phyloP scores from a whole-genome alignment of 495 filamentous ascomycete genomes.

The Penicillium lividum region DNA sequence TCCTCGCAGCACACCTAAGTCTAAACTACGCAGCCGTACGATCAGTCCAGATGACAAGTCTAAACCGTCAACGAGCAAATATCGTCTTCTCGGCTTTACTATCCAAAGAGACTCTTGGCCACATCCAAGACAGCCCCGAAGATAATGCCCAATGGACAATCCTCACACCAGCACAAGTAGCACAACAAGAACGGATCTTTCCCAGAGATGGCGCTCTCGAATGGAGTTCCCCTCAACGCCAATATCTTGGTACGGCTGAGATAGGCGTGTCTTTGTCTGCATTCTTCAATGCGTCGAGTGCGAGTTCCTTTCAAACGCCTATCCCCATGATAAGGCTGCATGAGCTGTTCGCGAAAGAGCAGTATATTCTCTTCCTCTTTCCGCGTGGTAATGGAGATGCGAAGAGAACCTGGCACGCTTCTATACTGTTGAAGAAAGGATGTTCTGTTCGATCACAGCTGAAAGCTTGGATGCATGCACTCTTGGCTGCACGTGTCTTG shows the following conservation, averaged over 20 bases:
- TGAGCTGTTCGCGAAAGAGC: constrained; percentile 31
- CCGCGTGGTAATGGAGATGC: background rate
- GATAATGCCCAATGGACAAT: constrained; percentile 21
- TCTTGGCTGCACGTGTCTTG: constrained; percentile 52
- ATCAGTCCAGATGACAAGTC: constrained; percentile 77
- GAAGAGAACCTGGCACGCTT: constrained; percentile 33
- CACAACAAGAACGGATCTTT: constrained; percentile 71
- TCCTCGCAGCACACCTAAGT: constrained; percentile 72
- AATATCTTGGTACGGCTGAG: constrained; percentile 15
- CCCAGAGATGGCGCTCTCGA: constrained; percentile 60
- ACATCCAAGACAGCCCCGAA: background rate
- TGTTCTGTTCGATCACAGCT: constrained; percentile 53
- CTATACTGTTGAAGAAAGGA: constrained; percentile 66
- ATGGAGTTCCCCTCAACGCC: constrained; percentile 35
- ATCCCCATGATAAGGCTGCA: constrained; percentile 23
- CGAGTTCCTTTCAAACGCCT: constrained; percentile 12
- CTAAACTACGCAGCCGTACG: constrained; percentile 86
- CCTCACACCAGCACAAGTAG: constrained; percentile 63
- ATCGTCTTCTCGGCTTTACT: constrained; percentile 63
- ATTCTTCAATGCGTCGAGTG: constrained; percentile 23
- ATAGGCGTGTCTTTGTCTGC: constrained; percentile 36
- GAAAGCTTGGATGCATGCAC: constrained; percentile 74
- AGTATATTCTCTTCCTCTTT: constrained; percentile 34
- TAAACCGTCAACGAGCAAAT: constrained; percentile 86
- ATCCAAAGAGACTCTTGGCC: background rate